Percentiles rank a stretch among this genome's conserved stretches.
Conservation (phyloP, 169 alveolate genomes). For the Besnoitia besnoiti region DNA sequence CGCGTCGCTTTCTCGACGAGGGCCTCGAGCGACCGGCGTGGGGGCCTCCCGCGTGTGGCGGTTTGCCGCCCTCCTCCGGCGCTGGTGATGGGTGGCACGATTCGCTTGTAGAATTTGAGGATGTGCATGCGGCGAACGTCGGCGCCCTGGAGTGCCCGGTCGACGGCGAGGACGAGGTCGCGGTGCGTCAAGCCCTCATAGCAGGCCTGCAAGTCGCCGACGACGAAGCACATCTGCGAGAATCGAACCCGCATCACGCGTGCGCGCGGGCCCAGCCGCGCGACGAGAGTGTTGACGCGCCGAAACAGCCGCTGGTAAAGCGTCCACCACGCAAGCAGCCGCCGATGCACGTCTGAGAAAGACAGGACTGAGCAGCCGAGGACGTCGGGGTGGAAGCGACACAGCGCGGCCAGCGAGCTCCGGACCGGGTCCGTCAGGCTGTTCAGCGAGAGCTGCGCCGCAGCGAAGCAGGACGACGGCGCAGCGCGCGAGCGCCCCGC, state of each 20-base stretch:
- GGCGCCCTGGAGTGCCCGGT: neutral
- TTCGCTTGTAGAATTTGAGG: neutral
- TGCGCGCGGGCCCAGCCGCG: constrained; percentile 38
- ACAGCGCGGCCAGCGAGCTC: constrained; percentile 19
- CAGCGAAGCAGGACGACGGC: neutral
- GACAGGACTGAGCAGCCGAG: constrained; percentile 55
- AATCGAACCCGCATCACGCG: constrained; percentile 31
- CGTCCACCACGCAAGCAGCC: constrained; percentile 43
- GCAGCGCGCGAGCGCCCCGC: neutral
- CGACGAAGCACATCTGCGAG: constrained; percentile 41
- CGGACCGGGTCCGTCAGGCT: constrained; percentile 37
- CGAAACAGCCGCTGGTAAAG: neutral
- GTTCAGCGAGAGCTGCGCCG: constrained; percentile 41
- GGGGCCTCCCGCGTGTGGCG: neutral
- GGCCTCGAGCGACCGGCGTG: neutral
- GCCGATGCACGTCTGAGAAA: constrained; percentile 40
- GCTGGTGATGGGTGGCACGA: neutral
- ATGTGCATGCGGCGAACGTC: neutral
- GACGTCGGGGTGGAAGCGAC: constrained; percentile 32
- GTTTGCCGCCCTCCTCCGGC: neutral
- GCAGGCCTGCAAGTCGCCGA: constrained; percentile 56
- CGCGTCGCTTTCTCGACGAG: neutral
- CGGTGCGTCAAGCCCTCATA: constrained; percentile 43
- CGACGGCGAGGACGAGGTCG: constrained; percentile 10
- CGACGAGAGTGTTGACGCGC: constrained; percentile 1